Evolutionary conservation across 306 rosid genomes (phyloP).

Genomic region (Acacia melanoxylon): DNA sequence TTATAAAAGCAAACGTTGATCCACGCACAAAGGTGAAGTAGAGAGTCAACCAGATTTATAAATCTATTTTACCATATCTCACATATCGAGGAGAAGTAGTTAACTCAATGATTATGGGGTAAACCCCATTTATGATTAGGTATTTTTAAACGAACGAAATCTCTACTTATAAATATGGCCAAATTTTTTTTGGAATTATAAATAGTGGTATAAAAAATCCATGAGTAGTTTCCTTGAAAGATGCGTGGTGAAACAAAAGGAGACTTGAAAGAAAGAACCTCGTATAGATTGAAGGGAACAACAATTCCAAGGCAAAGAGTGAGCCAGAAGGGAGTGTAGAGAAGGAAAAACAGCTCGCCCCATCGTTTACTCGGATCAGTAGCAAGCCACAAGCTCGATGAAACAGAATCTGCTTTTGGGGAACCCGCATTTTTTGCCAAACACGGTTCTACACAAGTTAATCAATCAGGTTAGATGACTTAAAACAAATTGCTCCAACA

Average conservation of each 20-base stretch:
- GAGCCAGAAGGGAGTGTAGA: constrained; percentile 95
- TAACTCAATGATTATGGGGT: too few species aligned
- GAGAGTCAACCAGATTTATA: too few species aligned
- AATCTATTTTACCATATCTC: too few species aligned
- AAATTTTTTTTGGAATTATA: too few species aligned
- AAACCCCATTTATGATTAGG: too few species aligned
- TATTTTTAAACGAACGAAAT: too few species aligned
- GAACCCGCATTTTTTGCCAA: constrained; percentile 34
- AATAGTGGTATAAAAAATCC: too few species aligned
- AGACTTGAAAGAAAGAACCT: constrained; percentile 45
- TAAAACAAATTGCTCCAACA: background rate
- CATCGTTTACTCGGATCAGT: constrained; percentile 87
- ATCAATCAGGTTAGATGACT: background rate
- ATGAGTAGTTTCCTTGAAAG: background rate
- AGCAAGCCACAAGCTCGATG: constrained; percentile 71
- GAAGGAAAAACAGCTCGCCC: constrained; percentile 86
- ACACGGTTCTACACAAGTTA: background rate
- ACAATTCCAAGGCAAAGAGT: constrained; percentile 89
- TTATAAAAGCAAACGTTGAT: too few species aligned
- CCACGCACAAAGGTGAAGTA: too few species aligned
- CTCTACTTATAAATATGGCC: too few species aligned
- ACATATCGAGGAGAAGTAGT: too few species aligned
- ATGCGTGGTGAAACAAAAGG: background rate
- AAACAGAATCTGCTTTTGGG: background rate
- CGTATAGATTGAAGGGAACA: constrained; percentile 85